phyloP scores from a whole-genome alignment of 768 basidiomycete genomes.

The Amylocystis lapponica region DNA sequence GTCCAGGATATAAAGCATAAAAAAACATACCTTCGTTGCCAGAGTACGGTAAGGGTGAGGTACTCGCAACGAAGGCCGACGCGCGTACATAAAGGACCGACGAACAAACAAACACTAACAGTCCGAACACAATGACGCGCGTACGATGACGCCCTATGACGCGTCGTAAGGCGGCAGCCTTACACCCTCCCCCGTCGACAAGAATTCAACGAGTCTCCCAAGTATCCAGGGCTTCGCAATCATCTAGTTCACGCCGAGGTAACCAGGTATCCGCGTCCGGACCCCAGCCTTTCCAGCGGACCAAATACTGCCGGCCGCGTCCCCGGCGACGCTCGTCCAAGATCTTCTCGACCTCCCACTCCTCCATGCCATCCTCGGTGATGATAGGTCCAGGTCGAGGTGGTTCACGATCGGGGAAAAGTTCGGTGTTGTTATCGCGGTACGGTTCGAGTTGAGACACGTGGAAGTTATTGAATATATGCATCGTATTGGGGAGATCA shows the following conservation, averaged over 20 bases:
- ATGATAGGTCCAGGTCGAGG: conserved; percentile 21
- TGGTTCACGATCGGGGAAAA: conserved; percentile 29
- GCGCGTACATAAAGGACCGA: no score
- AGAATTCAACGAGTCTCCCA: no score
- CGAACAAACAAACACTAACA: no score
- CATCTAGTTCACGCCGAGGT: conserved; percentile 14
- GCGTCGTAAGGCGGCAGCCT: no score
- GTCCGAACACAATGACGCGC: no score
- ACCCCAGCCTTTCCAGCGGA: conserved; percentile 28
- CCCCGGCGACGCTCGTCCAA: conserved; percentile 20
- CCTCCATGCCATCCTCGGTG: conserved; percentile 20
- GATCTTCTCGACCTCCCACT: conserved; percentile 26
- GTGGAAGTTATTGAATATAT: conserved; percentile 34
- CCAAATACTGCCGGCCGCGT: conserved; percentile 25
- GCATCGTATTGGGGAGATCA: conserved; percentile 14
- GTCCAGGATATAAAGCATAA: no score
- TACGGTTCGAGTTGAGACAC: conserved; percentile 23
- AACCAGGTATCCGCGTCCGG: conserved; percentile 27
- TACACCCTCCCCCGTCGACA: no score
- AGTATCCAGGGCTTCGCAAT: no score
- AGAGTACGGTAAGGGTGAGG: no score
- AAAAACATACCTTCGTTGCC: no score
- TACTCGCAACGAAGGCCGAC: no score
- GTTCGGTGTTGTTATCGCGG: conserved; percentile 28
- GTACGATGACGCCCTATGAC: no score